phyloP scores from a whole-genome alignment of 2,329 filamentous ascomycete species.

The Fusarium cicatricum region DNA sequence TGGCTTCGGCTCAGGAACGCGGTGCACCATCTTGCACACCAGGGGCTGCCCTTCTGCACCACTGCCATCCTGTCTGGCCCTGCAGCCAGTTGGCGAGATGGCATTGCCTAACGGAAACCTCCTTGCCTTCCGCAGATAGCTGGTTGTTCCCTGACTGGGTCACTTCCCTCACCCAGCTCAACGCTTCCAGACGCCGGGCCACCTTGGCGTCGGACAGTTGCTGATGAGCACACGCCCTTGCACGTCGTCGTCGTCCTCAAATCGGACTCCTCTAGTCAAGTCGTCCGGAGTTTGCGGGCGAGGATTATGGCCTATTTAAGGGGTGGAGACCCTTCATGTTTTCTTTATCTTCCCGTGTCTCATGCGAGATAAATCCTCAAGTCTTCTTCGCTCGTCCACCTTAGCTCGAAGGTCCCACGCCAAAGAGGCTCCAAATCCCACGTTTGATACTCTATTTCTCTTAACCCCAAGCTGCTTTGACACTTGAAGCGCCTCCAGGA shows the following conservation, averaged over 20 bases:
- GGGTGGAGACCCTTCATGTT: constrained; percentile 36
- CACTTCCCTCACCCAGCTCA: constrained; percentile 21
- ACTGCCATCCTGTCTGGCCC: constrained; percentile 26
- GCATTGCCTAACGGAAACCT: constrained; percentile 35
- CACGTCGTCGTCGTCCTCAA: constrained; percentile 12
- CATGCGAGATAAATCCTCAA: constrained; percentile 24
- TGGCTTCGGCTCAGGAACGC: constrained; percentile 40
- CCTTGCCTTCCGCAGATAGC: constrained; percentile 39
- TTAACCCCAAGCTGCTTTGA: constrained; percentile 24
- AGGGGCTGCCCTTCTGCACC: constrained; percentile 22
- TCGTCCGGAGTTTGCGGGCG: constrained; percentile 25
- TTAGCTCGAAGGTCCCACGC: constrained; percentile 24
- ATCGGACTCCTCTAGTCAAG: constrained; percentile 27
- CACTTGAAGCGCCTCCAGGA: constrained; percentile 36
- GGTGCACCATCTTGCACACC: constrained; percentile 24
- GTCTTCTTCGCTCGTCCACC: constrained; percentile 16
- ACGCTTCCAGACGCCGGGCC: constrained; percentile 26
- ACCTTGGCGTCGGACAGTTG: constrained; percentile 39
- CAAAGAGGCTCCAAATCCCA: constrained; percentile 21
- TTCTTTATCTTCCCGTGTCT: constrained; percentile 18
- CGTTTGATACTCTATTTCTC: constrained; percentile 22
- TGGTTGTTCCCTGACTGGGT: constrained; percentile 41
- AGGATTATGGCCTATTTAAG: constrained; percentile 41
- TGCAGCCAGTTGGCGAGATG: constrained; percentile 39
- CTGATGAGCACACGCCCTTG: constrained; percentile 39